phyloP scores from a whole-genome alignment of 2,329 filamentous ascomycete species.

The Hypoxylon sp. region DNA sequence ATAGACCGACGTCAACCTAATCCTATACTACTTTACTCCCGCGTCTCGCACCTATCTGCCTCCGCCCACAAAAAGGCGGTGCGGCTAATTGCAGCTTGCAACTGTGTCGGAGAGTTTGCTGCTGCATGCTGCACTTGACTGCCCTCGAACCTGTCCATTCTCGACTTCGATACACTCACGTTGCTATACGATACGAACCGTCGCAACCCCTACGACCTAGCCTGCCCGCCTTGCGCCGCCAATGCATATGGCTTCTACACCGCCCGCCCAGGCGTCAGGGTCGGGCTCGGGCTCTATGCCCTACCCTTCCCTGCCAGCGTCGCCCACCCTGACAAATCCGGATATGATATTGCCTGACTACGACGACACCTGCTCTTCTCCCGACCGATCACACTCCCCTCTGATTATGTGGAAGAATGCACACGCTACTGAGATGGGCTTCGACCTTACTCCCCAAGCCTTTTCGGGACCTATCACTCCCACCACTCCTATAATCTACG shows the following conservation, averaged over 20 bases:
- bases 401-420: slow-evolving; percentile 65
- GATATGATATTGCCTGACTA: slow-evolving; percentile 92
- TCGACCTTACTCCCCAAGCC: slow-evolving; percentile 56
- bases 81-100: slow-evolving; percentile 39
- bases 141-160: slow-evolving; percentile 5
- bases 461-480: slow-evolving; percentile 62
- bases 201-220: slow-evolving; percentile 25
- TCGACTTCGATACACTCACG: slow-evolving; percentile 12
- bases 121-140: slow-evolving; percentile 6
- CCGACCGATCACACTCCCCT: slow-evolving; percentile 64
- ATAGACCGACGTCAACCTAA: slow-evolving; percentile 34
- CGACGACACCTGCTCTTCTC: slow-evolving; percentile 66
- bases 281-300: slow-evolving; percentile 45
- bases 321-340: slow-evolving; percentile 90
- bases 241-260: slow-evolving; percentile 45
- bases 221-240: slow-evolving; percentile 23
- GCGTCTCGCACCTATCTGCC: neutral
- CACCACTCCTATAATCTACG: slow-evolving; percentile 74
- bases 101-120: slow-evolving; percentile 5
- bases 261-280: slow-evolving; percentile 36
- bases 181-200: slow-evolving; percentile 9
- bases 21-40: slow-evolving; percentile 14
- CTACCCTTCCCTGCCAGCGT: slow-evolving; percentile 70
- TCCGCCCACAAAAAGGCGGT: slow-evolving; percentile 32
- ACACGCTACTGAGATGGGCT: slow-evolving; percentile 55